phyloP scores from a whole-genome alignment of 768 basidiomycete genomes.

The Lactarius akahatsu region DNA sequence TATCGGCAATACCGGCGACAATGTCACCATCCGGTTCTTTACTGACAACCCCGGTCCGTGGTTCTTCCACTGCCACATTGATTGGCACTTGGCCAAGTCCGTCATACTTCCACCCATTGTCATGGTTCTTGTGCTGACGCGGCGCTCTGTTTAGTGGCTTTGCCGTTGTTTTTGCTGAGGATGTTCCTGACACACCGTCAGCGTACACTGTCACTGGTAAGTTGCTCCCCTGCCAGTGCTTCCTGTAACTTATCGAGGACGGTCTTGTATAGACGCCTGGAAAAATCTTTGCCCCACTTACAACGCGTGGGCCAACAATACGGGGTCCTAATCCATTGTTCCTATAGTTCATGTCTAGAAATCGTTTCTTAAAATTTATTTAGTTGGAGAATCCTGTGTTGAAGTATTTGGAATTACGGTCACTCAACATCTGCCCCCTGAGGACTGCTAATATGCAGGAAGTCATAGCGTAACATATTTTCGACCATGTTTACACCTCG shows the following conservation, averaged over 20 bases:
- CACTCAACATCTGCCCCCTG: no score
- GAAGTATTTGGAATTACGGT: background rate
- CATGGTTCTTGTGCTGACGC: constrained; percentile 19
- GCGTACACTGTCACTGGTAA: background rate
- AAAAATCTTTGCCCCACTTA: constrained; percentile 5
- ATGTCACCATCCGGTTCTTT: constrained; percentile 34
- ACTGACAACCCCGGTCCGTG: constrained; percentile 36
- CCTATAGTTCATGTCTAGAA: background rate
- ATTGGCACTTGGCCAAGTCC: constrained; percentile 40
- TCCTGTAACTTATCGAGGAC: background rate
- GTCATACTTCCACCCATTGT: constrained; percentile 60
- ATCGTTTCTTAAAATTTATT: background rate
- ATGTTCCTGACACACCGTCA: constrained; percentile 1
- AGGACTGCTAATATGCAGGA: no score
- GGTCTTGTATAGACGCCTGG: constrained; percentile 13
- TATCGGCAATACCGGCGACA: constrained; percentile 20
- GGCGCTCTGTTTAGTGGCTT: constrained; percentile 9
- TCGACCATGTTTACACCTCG: no score
- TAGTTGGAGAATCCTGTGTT: background rate
- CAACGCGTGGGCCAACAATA: background rate
- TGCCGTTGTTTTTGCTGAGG: constrained; percentile 25
- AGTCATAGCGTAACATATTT: no score
- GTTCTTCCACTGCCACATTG: constrained; percentile 37
- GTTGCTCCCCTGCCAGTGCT: background rate
- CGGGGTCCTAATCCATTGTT: background rate